Evolutionary conservation across 345 rosid genomes (phyloP), one percentile per base, ranked within the genome.

Genomic region (Acer negundo): DNA sequence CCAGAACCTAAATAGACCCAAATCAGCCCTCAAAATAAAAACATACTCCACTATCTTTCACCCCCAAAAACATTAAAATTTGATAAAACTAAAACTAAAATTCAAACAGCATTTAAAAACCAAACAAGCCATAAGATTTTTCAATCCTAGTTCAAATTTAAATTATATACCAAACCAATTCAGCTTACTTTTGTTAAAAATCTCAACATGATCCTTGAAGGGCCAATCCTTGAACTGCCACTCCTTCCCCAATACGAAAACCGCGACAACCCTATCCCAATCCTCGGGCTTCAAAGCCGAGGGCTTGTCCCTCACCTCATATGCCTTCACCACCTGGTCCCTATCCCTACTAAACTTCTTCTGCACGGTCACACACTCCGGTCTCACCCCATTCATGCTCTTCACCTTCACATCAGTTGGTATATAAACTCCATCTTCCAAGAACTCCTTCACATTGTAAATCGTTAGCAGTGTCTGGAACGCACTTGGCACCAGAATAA

Each of bases 211-310:
- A 73, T 92, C 99, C 90, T 92, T 94, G 73, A 87, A 96, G 70
- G 99, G 99, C 98, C 98, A 96, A 46, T 94, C 99, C 83, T 94
- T 96, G 83, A 96, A 96, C 86, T 96, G 99, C 99, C 99, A 94
- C 81, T 96, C 97, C 74, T 96, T 96, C 6, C 99, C 99, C 87
- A 94, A 75, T 16, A 94, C 97, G 7, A 94, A 94, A 71, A 90
- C 97, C 0, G 98, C 95, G 75, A 96, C 97, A 47, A 96, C 97
- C 55, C 94, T 81, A 53, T 94, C 99, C 97, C 99, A 96, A 80
- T 92, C 98, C 82, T 92, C 97, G 1, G 90, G 75, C 83, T 91
- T 96, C 77, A 94, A 82, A 0, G 97, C 91, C 61, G 91, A 89
- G 0, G 97, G 98, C 84, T 94, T 96, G 62, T 96, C 99, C 86